phyloP scores from a whole-genome alignment of 2,329 filamentous ascomycete species.

The Calonectria pteridis region DNA sequence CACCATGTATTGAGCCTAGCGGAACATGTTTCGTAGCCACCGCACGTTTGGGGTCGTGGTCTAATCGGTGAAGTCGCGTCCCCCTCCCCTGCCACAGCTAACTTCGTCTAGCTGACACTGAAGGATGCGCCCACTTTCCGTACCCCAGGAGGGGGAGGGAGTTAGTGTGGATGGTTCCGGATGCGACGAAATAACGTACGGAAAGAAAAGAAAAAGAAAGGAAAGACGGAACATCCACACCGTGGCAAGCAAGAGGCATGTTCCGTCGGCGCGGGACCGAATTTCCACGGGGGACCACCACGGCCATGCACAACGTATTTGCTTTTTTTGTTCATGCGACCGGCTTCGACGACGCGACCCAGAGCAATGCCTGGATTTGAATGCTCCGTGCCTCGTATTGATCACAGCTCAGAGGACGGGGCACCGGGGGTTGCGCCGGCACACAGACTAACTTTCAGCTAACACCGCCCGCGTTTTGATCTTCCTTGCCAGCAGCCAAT shows the following conservation, averaged over 20 bases:
- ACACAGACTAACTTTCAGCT: neutral
- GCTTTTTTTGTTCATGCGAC: neutral
- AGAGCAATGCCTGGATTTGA: neutral
- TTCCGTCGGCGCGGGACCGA: neutral
- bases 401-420: neutral
- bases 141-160: neutral
- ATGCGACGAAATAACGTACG: neutral
- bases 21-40: neutral
- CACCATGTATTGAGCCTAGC: neutral
- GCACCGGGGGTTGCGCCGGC: neutral
- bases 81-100: neutral
- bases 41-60: slow-evolving; percentile 2
- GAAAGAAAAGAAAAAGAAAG: neutral
- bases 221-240: neutral
- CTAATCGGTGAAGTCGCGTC: neutral
- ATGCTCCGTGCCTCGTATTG: neutral
- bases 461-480: neutral
- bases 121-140: neutral
- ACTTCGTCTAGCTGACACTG: neutral
- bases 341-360: neutral
- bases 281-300: neutral
- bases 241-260: neutral
- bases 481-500: neutral
- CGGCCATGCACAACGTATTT: neutral
- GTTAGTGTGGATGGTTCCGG: neutral